These are phyloP conservation scores for Colletotrichum theobromicola DNA, from an alignment of 2,329 filamentous ascomycete genomes.

Conservation along the genomic window DNA sequence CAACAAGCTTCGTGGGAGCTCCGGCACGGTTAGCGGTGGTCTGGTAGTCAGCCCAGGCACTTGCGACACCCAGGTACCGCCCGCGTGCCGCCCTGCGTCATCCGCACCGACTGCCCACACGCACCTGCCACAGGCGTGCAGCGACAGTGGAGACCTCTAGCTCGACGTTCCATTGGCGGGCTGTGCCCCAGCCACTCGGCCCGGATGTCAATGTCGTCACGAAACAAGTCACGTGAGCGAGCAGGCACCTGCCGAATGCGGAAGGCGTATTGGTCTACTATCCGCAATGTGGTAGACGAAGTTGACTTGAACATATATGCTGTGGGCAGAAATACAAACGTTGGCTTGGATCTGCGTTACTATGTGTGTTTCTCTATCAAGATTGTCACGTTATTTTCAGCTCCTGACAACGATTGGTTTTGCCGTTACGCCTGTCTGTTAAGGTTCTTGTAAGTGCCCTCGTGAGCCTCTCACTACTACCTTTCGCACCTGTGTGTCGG, in stretches of 20 bases:
- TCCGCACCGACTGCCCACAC: conserved; percentile 1
- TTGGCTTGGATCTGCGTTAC: neutral
- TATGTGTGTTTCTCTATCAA: neutral
- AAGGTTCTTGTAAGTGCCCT: neutral
- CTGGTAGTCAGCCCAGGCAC: conserved; percentile 6
- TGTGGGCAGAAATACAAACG: no score
- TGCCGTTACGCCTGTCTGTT: neutral
- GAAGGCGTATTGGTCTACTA: neutral
- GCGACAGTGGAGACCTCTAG: neutral
- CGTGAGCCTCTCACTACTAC: neutral
- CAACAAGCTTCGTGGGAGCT: conserved; percentile 12
- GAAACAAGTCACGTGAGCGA: neutral
- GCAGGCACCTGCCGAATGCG: neutral
- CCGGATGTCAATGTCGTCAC: conserved; percentile 15
- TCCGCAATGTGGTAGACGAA: no score
- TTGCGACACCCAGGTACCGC: conserved; percentile 1
- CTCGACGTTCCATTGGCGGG: neutral
- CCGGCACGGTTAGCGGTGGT: conserved; percentile 3
- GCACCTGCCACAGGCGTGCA: neutral
- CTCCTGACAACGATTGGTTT: neutral
- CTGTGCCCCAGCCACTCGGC: neutral
- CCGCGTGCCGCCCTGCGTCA: conserved; percentile 14
- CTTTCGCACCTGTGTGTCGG: neutral
- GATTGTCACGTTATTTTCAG: neutral
- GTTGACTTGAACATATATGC: no score